phyloP scores from a whole-genome alignment of 805 yeast genomes.

The Yamadazyma nakazawae region DNA sequence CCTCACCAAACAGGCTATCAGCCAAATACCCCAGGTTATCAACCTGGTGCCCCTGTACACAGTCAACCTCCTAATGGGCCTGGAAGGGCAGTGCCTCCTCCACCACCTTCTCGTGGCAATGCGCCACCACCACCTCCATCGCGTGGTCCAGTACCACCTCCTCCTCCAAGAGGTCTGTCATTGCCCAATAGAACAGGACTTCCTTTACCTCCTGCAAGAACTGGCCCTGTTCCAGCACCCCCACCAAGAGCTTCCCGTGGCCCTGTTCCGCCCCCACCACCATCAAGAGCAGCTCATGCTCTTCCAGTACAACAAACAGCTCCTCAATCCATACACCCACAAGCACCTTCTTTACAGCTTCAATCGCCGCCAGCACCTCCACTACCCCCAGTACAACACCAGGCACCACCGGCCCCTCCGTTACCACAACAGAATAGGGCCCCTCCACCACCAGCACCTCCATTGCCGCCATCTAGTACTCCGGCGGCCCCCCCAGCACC shows the following conservation, averaged over 20 bases:
- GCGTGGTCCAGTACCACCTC: slow-evolving; percentile 13
- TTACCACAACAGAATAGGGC: slow-evolving; percentile 5
- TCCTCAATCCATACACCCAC: slow-evolving; percentile 7
- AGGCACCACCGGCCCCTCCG: slow-evolving; percentile 13
- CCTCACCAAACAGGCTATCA: slow-evolving; percentile 3
- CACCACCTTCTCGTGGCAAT: slow-evolving; percentile 15
- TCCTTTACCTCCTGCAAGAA: slow-evolving; percentile 22
- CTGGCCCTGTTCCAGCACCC: slow-evolving; percentile 15
- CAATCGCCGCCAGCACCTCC: slow-evolving; percentile 7
- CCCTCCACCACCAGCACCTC: slow-evolving; percentile 17
- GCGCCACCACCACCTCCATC: slow-evolving; percentile 15
- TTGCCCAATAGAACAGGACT: slow-evolving; percentile 11
- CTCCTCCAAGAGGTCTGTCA: slow-evolving; percentile 13
- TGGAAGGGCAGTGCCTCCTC: slow-evolving; percentile 25
- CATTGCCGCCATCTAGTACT: slow-evolving; percentile 8
- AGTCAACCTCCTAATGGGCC: not conserved
- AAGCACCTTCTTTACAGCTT: slow-evolving; percentile 4
- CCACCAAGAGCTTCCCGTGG: slow-evolving; percentile 17
- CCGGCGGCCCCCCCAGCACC: slow-evolving; percentile 27
- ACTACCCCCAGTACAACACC: slow-evolving; percentile 11
- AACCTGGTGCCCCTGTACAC: not conserved
- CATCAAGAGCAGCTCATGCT: slow-evolving; percentile 17
- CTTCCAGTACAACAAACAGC: slow-evolving; percentile 1
- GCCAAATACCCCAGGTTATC: not conserved
- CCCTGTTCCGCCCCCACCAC: slow-evolving; percentile 22